A percentile compares a stretch with the other conserved stretches of the same genome.
These are phyloP conservation scores for Cercospora zeina DNA, from an alignment of 2,329 filamentous ascomycete species.

Conservation along the genomic window DNA sequence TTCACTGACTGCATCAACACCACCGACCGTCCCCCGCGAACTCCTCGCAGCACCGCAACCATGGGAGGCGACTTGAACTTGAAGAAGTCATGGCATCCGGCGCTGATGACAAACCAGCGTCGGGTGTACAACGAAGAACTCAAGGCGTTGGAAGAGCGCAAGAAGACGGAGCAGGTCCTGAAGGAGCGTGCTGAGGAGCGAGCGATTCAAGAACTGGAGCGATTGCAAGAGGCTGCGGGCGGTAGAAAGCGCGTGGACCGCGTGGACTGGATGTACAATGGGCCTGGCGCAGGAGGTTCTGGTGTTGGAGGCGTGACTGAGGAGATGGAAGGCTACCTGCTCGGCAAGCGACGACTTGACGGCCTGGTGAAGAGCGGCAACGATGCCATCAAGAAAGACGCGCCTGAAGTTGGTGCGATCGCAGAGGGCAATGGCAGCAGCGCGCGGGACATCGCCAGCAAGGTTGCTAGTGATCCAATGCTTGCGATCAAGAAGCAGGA, in stretches of 20 bases:
- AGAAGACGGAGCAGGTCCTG: conserved; percentile 84
- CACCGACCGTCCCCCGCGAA: neutral
- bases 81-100: conserved; percentile 90
- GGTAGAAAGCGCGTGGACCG: conserved; percentile 76
- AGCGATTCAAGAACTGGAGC: conserved; percentile 85
- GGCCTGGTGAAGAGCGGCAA: conserved; percentile 78
- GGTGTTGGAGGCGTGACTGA: conserved; percentile 67
- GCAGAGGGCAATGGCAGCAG: conserved; percentile 66
- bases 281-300: conserved; percentile 73
- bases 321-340: conserved; percentile 88
- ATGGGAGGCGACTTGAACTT: conserved; percentile 96
- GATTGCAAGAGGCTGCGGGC: conserved; percentile 83
- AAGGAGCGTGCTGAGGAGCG: conserved; percentile 94
- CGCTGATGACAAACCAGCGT: conserved; percentile 84
- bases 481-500: conserved; percentile 92
- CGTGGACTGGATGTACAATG: conserved; percentile 98
- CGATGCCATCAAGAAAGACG: conserved; percentile 74
- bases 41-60: conserved; percentile 44
- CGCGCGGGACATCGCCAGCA: conserved; percentile 75
- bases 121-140: conserved; percentile 90
- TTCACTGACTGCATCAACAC: neutral
- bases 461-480: conserved; percentile 87
- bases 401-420: conserved; percentile 54
- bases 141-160: conserved; percentile 89
- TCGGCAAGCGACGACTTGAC: conserved; percentile 92